phyloP scores from a whole-genome alignment of 2,329 filamentous ascomycete genomes.

The Trichoderma polysporum region DNA sequence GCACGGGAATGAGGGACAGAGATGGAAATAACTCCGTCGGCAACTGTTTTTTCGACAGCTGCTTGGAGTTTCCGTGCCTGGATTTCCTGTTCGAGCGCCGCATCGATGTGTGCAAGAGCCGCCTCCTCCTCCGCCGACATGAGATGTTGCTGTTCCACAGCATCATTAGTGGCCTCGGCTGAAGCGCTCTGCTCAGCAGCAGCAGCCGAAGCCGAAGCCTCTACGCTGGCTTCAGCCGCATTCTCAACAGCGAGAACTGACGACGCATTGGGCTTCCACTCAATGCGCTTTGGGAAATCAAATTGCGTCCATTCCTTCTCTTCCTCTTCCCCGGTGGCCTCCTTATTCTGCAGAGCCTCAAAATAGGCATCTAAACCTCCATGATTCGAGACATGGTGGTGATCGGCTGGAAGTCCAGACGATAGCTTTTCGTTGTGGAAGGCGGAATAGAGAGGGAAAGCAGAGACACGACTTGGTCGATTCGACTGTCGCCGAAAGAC shows the following conservation, averaged over 20 bases:
- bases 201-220: not conserved
- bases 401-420: slow-evolving; percentile 51
- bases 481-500: slow-evolving; percentile 60
- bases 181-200: slow-evolving; percentile 32
- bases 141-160: slow-evolving; percentile 39
- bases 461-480: slow-evolving; percentile 53
- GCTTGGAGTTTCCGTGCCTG: slow-evolving; percentile 51
- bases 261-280: slow-evolving; percentile 71
- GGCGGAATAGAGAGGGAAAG: slow-evolving; percentile 70
- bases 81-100: slow-evolving; percentile 78
- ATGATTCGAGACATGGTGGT: slow-evolving; percentile 55
- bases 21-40: slow-evolving; percentile 35
- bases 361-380: slow-evolving; percentile 85
- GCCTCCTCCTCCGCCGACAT: slow-evolving; percentile 52
- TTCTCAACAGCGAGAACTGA: slow-evolving; percentile 62
- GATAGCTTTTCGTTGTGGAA: slow-evolving; percentile 63
- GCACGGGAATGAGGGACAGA: slow-evolving; percentile 43
- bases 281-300: slow-evolving; percentile 82
- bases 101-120: slow-evolving; percentile 78
- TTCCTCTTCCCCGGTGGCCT: slow-evolving; percentile 58
- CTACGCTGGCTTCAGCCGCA: slow-evolving; percentile 32
- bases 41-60: slow-evolving; percentile 43
- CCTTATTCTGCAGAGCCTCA: slow-evolving; percentile 80
- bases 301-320: slow-evolving; percentile 90
- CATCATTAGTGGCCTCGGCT: slow-evolving; percentile 36